Evolutionary conservation across 129 eudicot species (phyloP), one percentile per base, ranked within the genome.

Genomic region (Flaveria robusta): DNA sequence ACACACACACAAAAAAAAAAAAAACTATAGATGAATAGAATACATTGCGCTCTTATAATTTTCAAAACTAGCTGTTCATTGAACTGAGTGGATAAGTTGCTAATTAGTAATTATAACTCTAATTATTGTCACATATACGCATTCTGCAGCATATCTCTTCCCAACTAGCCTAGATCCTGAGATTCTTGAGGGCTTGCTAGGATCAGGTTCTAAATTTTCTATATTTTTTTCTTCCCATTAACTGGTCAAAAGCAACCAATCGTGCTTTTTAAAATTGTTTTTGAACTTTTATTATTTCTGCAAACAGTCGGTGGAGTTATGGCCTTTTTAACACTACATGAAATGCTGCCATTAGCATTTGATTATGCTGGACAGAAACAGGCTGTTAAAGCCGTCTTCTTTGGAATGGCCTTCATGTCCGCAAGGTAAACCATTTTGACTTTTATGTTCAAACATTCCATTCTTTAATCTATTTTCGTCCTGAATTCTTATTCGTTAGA

Each of bases 341-440:
- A 94, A 79, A 94, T 94, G 99, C 71, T 94, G 78, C 99, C 99
- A 10, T 72, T 94, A 83, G 97, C 98, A 16, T 91, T 94, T 81
- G 98, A 94, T 86, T 94, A 94, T 80, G 97, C 97, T 46, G 98
- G 98, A 59, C 98, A 87, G 83, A 94, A 94, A 75, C 98, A 89
- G 85, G 98, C 98, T 71, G 93, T 91, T 7, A 94, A 94, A 74
- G 98, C 98, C 42, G 98, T 94, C 43, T 94, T 94, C 82, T 64
- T 86, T 24, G 98, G 98, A 67, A 94, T 94, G 98, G 97, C 96
- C 72, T 94, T 94, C 82, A 94, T 94, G 98, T 94, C 98, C 45
- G 97, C 98, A 3, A 94, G 98, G 98, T 93, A 88, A 52, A 2
- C 65, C 65, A 9, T 27, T 70, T 29, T 55, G 76, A 71, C 49